Evolutionary conservation across 108 stramenopile genomes (phyloP).

Genomic region (Cyclotella kingstonii): DNA sequence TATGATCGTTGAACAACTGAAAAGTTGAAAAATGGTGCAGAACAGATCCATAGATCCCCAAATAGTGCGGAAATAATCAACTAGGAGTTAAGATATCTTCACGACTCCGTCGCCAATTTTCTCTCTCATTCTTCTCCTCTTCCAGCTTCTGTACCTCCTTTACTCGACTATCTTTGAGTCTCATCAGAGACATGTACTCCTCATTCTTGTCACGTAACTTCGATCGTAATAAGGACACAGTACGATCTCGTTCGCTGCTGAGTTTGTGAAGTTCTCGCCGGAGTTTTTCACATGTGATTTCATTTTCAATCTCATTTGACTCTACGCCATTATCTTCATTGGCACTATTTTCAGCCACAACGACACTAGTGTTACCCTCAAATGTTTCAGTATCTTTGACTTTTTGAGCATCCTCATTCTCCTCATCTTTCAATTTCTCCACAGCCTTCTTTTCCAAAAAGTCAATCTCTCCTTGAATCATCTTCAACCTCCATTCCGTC

Average conservation of each 20-base stretch:
- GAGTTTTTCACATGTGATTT: constrained; percentile 19
- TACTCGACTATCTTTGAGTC: constrained; percentile 12
- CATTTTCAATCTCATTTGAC: background rate
- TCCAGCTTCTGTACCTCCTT: constrained; percentile 24
- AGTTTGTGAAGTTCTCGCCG: constrained; percentile 29
- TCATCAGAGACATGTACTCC: constrained; percentile 25
- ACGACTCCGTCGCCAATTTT: constrained; percentile 32
- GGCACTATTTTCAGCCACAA: background rate
- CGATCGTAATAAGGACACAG: constrained; percentile 25
- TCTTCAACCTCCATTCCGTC: constrained; percentile 37
- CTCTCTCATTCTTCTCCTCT: constrained; percentile 33
- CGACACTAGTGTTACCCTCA: background rate
- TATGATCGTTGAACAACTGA: no score
- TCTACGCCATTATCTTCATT: background rate
- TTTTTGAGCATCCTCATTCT: background rate
- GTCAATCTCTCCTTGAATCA: constrained; percentile 45
- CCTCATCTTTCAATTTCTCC: constrained; percentile 19
- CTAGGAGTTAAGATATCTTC: no score
- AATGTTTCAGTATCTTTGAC: background rate
- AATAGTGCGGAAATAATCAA: no score
- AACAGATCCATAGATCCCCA: no score
- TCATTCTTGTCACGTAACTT: constrained; percentile 40
- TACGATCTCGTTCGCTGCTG: constrained; percentile 25
- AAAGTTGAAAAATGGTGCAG: no score
- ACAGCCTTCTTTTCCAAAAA: constrained; percentile 45